These are phyloP conservation scores for Lentinus tigrinus DNA, from an alignment of 768 basidiomycete genomes.

Conservation along the genomic window DNA sequence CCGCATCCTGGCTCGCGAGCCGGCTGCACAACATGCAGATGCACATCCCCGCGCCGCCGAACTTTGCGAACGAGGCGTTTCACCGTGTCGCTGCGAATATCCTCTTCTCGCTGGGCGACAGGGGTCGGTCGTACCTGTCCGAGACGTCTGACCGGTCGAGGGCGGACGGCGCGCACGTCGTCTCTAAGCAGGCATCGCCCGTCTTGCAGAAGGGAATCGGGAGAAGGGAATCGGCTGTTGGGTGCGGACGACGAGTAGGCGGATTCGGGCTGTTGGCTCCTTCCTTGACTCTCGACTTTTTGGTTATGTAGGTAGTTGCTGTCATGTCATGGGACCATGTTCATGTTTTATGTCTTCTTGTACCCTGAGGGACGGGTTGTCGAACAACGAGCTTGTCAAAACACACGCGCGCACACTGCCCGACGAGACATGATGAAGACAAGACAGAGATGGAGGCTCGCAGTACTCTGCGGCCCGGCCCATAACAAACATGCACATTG, in stretches of 20 bases:
- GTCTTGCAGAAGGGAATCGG: constrained; percentile 90
- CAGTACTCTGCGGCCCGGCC: constrained; percentile 9
- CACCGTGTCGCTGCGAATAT: constrained; percentile 73
- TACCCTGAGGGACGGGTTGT: no score
- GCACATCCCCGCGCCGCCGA: constrained; percentile 68
- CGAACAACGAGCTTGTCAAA: no score
- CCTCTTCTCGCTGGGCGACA: constrained; percentile 56
- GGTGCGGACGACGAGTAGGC: constrained; percentile 61
- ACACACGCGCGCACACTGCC: constrained; percentile 23
- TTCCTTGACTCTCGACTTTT: no score
- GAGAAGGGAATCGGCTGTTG: constrained; percentile 93
- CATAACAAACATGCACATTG: constrained; percentile 13
- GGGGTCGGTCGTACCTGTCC: constrained; percentile 25
- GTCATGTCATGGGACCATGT: no score
- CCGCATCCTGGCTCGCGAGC: constrained; percentile 50
- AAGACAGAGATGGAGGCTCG: neutral
- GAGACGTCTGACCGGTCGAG: constrained; percentile 41
- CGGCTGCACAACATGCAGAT: constrained; percentile 67
- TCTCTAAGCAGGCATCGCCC: constrained; percentile 71
- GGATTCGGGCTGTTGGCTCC: no score
- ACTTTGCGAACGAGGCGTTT: constrained; percentile 79
- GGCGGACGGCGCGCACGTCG: constrained; percentile 47
- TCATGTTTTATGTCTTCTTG: no score
- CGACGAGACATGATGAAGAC: no score
- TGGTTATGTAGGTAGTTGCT: no score